phyloP scores from a whole-genome alignment of 495 filamentous ascomycete species.

The Patellaria atrata region DNA sequence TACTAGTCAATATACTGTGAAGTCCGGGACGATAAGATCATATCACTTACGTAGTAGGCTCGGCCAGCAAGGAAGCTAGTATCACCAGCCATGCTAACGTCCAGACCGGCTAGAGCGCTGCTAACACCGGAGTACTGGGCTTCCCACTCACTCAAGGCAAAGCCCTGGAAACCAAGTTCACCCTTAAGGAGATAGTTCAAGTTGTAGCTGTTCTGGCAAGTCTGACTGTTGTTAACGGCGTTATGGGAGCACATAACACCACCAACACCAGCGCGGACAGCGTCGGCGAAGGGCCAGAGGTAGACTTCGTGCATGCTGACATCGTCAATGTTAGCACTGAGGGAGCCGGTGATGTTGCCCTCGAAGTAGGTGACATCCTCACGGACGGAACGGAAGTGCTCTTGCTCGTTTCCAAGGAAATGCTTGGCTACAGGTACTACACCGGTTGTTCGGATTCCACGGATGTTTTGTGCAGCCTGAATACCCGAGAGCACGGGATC shows the following conservation, averaged over 20 bases:
- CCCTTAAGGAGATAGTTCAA: constrained; percentile 38
- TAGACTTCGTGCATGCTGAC: constrained; percentile 27
- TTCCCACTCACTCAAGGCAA: constrained; percentile 26
- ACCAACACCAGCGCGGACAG: constrained; percentile 19
- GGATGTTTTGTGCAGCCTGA: constrained; percentile 24
- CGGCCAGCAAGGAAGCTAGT: constrained; percentile 10
- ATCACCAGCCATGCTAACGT: constrained; percentile 26
- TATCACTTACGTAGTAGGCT: constrained; percentile 20
- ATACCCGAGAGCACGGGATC: constrained; percentile 30
- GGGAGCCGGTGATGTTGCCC: too few species aligned
- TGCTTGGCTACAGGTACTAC: constrained; percentile 30
- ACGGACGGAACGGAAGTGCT: constrained; percentile 79
- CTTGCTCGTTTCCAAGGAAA: constrained; percentile 30
- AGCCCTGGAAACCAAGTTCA: constrained; percentile 42
- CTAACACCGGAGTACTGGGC: constrained; percentile 18
- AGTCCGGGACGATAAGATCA: too few species aligned
- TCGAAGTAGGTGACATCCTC: too few species aligned
- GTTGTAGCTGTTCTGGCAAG: constrained; percentile 23
- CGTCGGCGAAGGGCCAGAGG: constrained; percentile 25
- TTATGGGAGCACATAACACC: constrained; percentile 28
- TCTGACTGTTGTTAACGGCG: constrained; percentile 26
- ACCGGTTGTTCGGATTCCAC: constrained; percentile 29
- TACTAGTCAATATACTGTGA: too few species aligned
- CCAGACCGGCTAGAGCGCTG: constrained; percentile 19
- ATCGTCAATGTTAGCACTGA: constrained; percentile 27